Base-by-base conservation (phyloP, 768 basidiomycete genomes). In the Hydnum rufescens region DNA sequence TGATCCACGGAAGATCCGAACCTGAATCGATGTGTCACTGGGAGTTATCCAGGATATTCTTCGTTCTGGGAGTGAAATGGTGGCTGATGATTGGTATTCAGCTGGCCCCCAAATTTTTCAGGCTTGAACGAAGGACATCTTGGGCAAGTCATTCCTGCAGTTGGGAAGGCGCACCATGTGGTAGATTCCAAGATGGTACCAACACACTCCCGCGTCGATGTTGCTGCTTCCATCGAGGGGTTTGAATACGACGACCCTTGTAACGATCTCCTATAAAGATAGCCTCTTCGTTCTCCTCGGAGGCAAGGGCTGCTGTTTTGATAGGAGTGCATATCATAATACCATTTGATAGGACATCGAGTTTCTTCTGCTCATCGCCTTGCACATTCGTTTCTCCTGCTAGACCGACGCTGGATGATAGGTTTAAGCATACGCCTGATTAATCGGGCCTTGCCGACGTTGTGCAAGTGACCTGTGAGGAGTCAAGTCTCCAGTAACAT, bases 271-370 rank as follows among this genome's bases (percentile, higher is more conserved):
- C 85, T 64, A 92, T 84, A 64, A 96, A 75, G 67, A 96, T 77
- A 18, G 89, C 89, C 22, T 95, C 76, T 5, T 95, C 89, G 58
- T 87, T 73, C 62, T 95, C 92, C 66, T 99, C 95, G 18, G 89
- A 92, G 56, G 97, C 89, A 59, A 99, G 82, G 16, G 97, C 95
- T 16, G 89, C 83, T 4, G 81, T 85, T 74, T 90, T 95, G 51
- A 95, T 88, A n/a, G 86, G 92, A 2, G 92, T 92, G 42, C 87
- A 77, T 60, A 97, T 76, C 95, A 99, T 97, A 73, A 99, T 99
- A 64, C 97, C 92, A 64, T 99, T 96, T 8, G 89, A 84, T 31
- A 93, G 71, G n/a, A 95, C 81, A 62, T 95, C 92, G 51, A 99
- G 74, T 69, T 99, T 99, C 74, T 99, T 99, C 73, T 99, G 95